Base-by-base conservation (phyloP, 257 asterid genomes). In the Nicotiana benthamiana region DNA sequence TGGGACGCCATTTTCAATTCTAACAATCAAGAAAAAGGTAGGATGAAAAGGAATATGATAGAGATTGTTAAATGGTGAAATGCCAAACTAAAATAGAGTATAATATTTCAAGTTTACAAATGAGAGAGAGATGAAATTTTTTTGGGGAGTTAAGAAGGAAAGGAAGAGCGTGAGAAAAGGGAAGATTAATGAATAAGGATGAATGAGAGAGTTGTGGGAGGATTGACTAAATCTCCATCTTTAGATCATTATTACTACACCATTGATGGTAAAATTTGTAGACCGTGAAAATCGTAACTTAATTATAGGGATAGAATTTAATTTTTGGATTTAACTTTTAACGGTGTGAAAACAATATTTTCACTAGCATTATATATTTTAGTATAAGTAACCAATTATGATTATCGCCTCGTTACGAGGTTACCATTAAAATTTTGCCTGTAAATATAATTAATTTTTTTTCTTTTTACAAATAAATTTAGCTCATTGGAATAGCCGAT, bases 1-100 rank as follows among this genome's bases (percentile, higher is more conserved):
- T 90, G 97, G 61, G 85, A 87, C 83, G 93, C 86, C 97, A 93
- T 92, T 82, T 67, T 48, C 40, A 72, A 72, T 72, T n/a, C 7
- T 43, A 72, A 67, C 2, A 72, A 46, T 13, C 78, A 72, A 43
- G 60, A 24, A 46, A 20, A 9, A 51, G 6, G 6, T 20, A 72
- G 78, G 24, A 62, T 62, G 10, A 48, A 51, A 51, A 13, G 4
- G 56, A 10, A 51, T 51, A 26, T 27, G 36, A 24, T 24, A 59
- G 16, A 1, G 36, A 43, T 43, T 3, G 22, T 70, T 57, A 43
- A 70, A 43, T 22, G 59, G 5, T 51, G 16, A 51, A 51, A 40
- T 51, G 4, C 3, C 30, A 67, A 67, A 67, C n/a, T 67, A 36
- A n/a, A 67, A n/a, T 68, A 67, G 5, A 34, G 68, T 59, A 26